Percentiles rank a stretch among this genome's conserved stretches.
phyloP scores from a whole-genome alignment of 2,329 filamentous ascomycete species.

The Colletotrichum plurivorum region DNA sequence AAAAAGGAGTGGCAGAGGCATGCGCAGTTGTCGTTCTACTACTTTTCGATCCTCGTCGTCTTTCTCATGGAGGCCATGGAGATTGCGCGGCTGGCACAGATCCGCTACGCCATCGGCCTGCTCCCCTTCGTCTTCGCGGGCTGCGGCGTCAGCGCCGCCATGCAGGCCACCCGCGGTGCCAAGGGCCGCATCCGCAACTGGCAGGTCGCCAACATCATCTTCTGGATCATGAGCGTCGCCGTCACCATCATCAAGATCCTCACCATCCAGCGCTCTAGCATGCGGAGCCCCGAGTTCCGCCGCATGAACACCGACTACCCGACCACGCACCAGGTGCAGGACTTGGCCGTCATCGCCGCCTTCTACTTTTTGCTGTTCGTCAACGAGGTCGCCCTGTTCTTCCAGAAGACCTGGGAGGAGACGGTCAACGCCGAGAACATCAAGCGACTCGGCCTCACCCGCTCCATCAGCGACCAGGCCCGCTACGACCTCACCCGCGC shows the following conservation, averaged over 20 bases:
- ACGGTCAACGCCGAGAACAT: conserved; percentile 34
- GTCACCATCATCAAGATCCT: conserved; percentile 44
- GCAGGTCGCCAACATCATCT: conserved; percentile 43
- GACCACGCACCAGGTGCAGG: conserved; percentile 44
- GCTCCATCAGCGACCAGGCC: conserved; percentile 38
- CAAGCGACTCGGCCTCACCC: conserved; percentile 31
- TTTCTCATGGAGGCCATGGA: conserved; percentile 46
- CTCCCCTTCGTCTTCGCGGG: conserved; percentile 44
- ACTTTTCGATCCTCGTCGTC: conserved; percentile 43
- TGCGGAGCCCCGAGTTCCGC: conserved; percentile 31
- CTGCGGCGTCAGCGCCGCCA: conserved; percentile 34
- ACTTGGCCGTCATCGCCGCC: conserved; percentile 42
- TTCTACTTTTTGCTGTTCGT: conserved; percentile 42
- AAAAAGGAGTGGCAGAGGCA: conserved; percentile 41
- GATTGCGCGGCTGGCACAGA: conserved; percentile 41
- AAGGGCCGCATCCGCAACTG: conserved; percentile 39
- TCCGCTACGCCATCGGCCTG: conserved; percentile 43
- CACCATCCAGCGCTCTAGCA: conserved; percentile 34
- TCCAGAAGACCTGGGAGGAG: conserved; percentile 40
- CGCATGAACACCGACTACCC: conserved; percentile 41
- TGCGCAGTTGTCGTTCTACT: conserved; percentile 42
- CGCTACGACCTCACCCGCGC: conserved; percentile 37
- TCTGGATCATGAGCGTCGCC: conserved; percentile 43
- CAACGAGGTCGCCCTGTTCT: conserved; percentile 40
- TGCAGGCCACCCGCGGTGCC: conserved; percentile 42